A percentile compares a stretch with the other conserved stretches of the same genome.
phyloP scores from a whole-genome alignment of 192 early-diverging fungal species.

The Backusella australiensis region DNA sequence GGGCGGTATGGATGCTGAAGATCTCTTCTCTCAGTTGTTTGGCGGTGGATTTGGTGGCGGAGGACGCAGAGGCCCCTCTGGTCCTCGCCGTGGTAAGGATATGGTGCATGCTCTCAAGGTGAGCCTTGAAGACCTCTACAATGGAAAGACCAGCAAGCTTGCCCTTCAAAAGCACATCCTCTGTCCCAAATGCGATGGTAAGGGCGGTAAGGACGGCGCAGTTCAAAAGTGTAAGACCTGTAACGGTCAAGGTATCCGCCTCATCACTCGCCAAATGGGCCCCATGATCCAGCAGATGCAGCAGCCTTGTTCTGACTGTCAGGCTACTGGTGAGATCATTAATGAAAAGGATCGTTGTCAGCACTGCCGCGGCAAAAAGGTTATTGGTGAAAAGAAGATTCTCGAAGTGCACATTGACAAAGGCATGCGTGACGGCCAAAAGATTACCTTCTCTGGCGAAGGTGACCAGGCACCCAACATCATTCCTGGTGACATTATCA shows the following conservation, averaged over 20 bases:
- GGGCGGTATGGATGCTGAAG: conserved; percentile 75
- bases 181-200: conserved; percentile 91
- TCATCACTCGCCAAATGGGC: conserved; percentile 92
- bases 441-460: conserved; percentile 94
- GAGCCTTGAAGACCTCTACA: conserved; percentile 82
- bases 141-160: conserved; percentile 91
- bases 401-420: conserved; percentile 97
- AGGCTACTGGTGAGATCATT: conserved; percentile 90
- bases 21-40: conserved; percentile 97
- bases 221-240: conserved; percentile 83
- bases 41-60: conserved; percentile 73
- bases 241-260: conserved; percentile 87
- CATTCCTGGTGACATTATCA: conserved; percentile 96
- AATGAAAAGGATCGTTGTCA: conserved; percentile 91
- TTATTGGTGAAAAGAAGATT: conserved; percentile 87
- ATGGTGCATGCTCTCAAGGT: conserved; percentile 91
- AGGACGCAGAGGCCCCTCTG: conserved; percentile 20
- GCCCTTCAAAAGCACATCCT: conserved; percentile 93
- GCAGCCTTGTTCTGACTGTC: conserved; percentile 90
- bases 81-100: conserved; percentile 95
- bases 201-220: conserved; percentile 94
- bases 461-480: conserved; percentile 96
- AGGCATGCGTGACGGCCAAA: conserved; percentile 97
- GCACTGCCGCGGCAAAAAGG: conserved; percentile 89
- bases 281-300: conserved; percentile 99